Evolutionary conservation across 192 early-diverging fungal species (phyloP), one percentile per base, ranked within the genome.

Genomic region (Coemansia sp.): DNA sequence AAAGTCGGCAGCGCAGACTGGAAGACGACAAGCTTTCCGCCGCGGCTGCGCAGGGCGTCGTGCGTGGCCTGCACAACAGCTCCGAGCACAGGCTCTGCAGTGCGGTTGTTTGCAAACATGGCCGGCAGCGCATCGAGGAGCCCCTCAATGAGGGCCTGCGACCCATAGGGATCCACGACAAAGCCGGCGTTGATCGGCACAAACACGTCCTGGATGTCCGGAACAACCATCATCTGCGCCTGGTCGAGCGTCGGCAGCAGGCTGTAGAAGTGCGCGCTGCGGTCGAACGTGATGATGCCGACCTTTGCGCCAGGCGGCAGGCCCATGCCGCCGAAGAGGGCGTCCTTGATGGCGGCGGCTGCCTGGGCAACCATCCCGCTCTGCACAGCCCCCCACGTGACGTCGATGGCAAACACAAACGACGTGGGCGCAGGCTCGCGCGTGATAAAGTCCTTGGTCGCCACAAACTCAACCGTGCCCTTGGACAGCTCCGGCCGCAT

Each of bases 351-450:
- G 0, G 90, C 85, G 21, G 88, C 66, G 6, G 91, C 90, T 38
- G 87, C 86, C 64, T 85, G 72, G 7, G 69, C 73, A 34, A 98
- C 81, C 88, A 97, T 85, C 11, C 96, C 95, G 57, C 87, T 93
- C 69, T 94, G 90, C 14, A 95, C 84, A 1, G 95, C 84, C 63
- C 84, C 91, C 88, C 89, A 93, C 3, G 94, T 92, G 21, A 99
- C 95, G 84, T 99, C 97, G 53, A 99, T 92, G 7, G 91, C 94
- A 90, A 98, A 95, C 35, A 99, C 84, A 71, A 92, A 92, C 3
- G 88, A 86, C 5, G 89, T 75, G 10, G 94, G 90, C 39, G 68
- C 65, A 0, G 97, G 91, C 6, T 85, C 64, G 55, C 89, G 87
- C 18, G 85, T 76, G 41, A 83, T 75, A 75, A 85, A 87, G 68